phyloP scores from a whole-genome alignment of 1,139 yeast genomes.

The Lodderomyces oxycetoniae region DNA sequence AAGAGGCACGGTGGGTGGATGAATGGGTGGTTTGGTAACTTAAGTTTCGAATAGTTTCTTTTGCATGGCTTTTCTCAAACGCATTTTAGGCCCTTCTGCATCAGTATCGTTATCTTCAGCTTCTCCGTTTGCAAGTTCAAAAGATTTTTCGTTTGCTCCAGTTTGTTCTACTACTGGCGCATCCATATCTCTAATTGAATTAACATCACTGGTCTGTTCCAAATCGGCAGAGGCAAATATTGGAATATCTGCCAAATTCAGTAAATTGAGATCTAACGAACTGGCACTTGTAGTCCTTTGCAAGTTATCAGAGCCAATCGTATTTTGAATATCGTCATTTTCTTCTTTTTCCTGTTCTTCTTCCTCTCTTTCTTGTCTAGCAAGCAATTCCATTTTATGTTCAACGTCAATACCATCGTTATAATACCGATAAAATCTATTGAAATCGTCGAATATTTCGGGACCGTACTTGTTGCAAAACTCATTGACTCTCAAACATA shows the following conservation, averaged over 20 bases:
- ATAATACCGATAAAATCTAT: constrained; percentile 29
- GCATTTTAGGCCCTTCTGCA: constrained; percentile 5
- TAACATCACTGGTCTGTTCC: constrained; percentile 13
- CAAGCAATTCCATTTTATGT: not conserved
- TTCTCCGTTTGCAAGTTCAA: constrained; percentile 1
- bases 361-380: not conserved
- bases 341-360: not conserved
- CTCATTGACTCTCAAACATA: constrained; percentile 59
- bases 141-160: constrained; percentile 6
- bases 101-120: constrained; percentile 6
- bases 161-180: constrained; percentile 8
- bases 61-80: constrained; percentile 11
- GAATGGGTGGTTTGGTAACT: too few species aligned
- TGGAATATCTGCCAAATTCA: constrained; percentile 30
- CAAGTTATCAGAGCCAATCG: constrained; percentile 3
- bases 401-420: constrained; percentile 14
- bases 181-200: constrained; percentile 8
- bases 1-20: too few species aligned
- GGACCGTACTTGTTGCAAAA: constrained; percentile 75
- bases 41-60: too few species aligned
- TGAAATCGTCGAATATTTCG: constrained; percentile 64
- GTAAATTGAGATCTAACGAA: constrained; percentile 13
- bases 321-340: constrained; percentile 3
- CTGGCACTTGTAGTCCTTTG: constrained; percentile 11
- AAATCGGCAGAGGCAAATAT: constrained; percentile 27